Conservation (phyloP, 2,329 filamentous ascomycete genomes). For the Penicillium sp. region DNA sequence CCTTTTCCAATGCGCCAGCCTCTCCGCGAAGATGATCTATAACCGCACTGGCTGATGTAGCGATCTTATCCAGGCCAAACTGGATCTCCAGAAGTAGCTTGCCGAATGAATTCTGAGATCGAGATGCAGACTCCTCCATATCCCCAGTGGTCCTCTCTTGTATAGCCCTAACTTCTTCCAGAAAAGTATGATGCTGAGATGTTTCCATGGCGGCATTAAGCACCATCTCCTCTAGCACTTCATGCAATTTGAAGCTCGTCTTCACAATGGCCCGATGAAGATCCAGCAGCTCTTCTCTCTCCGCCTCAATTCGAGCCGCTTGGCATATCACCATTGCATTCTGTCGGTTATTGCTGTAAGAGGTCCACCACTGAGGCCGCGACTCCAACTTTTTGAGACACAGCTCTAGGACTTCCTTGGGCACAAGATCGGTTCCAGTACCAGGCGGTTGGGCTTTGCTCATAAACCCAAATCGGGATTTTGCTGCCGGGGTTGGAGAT, state of each 20-base stretch:
- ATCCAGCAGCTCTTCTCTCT: constrained; percentile 54
- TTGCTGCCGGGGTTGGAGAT: constrained; percentile 41
- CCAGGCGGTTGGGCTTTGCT: constrained; percentile 26
- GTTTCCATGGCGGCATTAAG: constrained; percentile 34
- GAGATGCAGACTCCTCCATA: constrained; percentile 34
- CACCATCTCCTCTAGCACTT: constrained; percentile 40
- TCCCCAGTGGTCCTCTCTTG: constrained; percentile 36
- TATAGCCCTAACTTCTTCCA: constrained; percentile 34
- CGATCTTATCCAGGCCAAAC: constrained; percentile 24
- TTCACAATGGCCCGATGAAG: constrained; percentile 45
- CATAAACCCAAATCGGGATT: constrained; percentile 26
- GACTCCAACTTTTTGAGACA: constrained; percentile 61
- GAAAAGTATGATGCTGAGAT: constrained; percentile 38
- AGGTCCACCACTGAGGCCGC: constrained; percentile 65
- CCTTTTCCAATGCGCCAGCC: constrained; percentile 26
- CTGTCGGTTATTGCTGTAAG: constrained; percentile 65
- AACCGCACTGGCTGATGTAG: constrained; percentile 24
- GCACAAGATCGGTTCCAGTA: constrained; percentile 17
- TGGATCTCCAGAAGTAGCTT: constrained; percentile 33
- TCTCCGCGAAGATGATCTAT: constrained; percentile 25
- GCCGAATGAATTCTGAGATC: constrained; percentile 29
- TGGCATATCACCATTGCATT: constrained; percentile 67
- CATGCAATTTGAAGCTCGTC: constrained; percentile 40
- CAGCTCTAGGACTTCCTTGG: constrained; percentile 42
- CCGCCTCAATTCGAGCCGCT: constrained; percentile 61